Base-by-base conservation (phyloP, 225 moss, liverwort and hornwort genomes). In the Straminergon stramineum region DNA sequence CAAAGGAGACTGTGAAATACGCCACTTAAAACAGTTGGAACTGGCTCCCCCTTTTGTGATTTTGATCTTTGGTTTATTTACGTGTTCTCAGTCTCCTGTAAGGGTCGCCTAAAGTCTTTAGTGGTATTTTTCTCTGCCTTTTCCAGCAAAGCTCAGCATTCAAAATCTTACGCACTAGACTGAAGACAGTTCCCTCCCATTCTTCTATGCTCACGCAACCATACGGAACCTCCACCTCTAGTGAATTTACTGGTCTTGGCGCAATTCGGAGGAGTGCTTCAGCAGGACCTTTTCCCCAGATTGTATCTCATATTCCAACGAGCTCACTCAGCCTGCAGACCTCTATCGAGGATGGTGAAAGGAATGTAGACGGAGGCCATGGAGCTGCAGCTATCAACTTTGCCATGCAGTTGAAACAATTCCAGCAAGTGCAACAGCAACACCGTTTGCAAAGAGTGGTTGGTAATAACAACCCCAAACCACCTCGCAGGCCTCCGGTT, bases 71-170 rank as follows among this genome's bases (percentile, higher is more conserved):
- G 71, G 64, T 64, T 79, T 45, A 86, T 53, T 80, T 56, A 39
- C 71, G 30, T 55, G 70, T 60, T 87, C 28, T 53, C 12, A 26
- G 84, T 84, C 52, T 53, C 24, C 39, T 39, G n/a, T 26, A 56
- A 61, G 35, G 35, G 26, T 74, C 18, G 45, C 45, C 60, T 74
- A 26, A 61, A 13, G 58, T 32, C 34, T 57, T 19, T 15, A 58
- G 15, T 81, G 60, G 28, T 15, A 13, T 35, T 61, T 81, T 60
- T 81, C 60, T 83, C 63, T 37, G 52, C 58, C n/a, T 85, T 87
- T 60, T 84, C 52, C 97, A 99, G 99, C 99, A 97, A 99, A 99
- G 99, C 91, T 95, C 99, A 68, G 99, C 97, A 66, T 99, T 99
- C 94, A 96, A 96, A 90, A 97, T 99, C 87, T 85, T 99, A 86